Evolutionary conservation across 768 basidiomycete species (phyloP), one percentile per base, ranked within the genome.

Genomic region (Kwoniella bestiolae): DNA sequence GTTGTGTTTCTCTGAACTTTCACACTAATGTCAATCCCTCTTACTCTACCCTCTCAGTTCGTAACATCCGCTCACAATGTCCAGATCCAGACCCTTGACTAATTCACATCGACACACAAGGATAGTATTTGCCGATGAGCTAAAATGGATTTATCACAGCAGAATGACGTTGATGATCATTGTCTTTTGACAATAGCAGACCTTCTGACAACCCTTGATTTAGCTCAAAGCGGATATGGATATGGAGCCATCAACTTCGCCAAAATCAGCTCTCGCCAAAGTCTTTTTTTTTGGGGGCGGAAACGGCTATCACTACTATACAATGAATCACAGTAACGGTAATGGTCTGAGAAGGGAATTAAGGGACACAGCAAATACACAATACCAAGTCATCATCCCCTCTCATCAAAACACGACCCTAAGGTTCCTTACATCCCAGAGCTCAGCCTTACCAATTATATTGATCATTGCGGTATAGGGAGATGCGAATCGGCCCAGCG

Each of bases 401-500:
- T 26, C 29, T 18, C 52, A 55, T 55, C 52, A 55, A 55, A 34
- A 55, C 52, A 55, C 52, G 52, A 55, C 52, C 23, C 34, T 55
- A 32, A 55, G 26, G 52, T 29, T 55, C n/a, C 16, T 28, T n/a
- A n/a, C n/a, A 29, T 55, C 32, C n/a, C 26, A 34, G 4, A 0
- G 11, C 1, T 32, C 34, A 16, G 21, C 29, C 11, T 32, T 18
- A 34, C 34, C 52, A 16, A 26, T 34, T n/a, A n/a, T n/a, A n/a
- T n/a, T n/a, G 6, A 34, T 34, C 31, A 28, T 34, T 35, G n/a
- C 12, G 31, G 31, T 23, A 55, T n/a, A n/a, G n/a, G n/a, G n/a
- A n/a, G n/a, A n/a, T n/a, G n/a, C n/a, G n/a, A n/a, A n/a, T n/a
- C 52, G 5, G 32, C 14, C 18, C 2, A 5, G 6, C 18, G 11